Conservation (phyloP, 176 grass and related monocot species). For the Oryza glumipatula region DNA sequence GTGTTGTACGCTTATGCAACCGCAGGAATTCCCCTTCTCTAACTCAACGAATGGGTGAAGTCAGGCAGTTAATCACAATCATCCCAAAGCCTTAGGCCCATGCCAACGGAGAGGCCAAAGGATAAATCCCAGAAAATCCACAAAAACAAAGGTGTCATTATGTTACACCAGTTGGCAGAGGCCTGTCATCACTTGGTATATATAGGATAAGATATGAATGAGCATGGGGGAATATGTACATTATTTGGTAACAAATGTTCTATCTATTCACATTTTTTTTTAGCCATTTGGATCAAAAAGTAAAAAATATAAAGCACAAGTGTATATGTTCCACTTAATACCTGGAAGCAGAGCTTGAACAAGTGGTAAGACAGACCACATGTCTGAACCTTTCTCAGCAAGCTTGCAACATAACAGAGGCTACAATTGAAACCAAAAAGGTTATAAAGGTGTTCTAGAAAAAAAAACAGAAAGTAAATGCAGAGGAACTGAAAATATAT, state of each 20-base stretch:
- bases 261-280: constrained; percentile 6
- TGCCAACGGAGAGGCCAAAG: not conserved
- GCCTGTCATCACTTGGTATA: constrained; percentile 21
- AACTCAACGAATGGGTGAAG: not conserved
- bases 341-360: constrained; percentile 96
- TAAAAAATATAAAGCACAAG: constrained; percentile 31
- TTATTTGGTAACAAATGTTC: constrained; percentile 20
- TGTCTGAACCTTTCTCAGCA: constrained; percentile 75
- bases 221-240: not conserved
- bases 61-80: constrained; percentile 5
- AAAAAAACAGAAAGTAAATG: constrained; percentile 15
- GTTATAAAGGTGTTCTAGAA: constrained; percentile 27
- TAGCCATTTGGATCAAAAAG: constrained; percentile 22
- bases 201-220: constrained; percentile 25
- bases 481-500: constrained; percentile 22
- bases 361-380: constrained; percentile 88
- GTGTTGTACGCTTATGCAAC: constrained; percentile 5
- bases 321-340: constrained; percentile 36
- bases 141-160: not conserved
- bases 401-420: constrained; percentile 74
- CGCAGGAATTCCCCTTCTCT: not conserved
- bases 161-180: constrained; percentile 1
- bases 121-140: constrained; percentile 12
- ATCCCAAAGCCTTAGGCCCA: not conserved
- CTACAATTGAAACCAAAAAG: constrained; percentile 62